A percentile compares a stretch with the other conserved stretches of the same genome.
Evolutionary conservation across 257 asterid genomes (phyloP).

Genomic region (Primulina tabacum): DNA sequence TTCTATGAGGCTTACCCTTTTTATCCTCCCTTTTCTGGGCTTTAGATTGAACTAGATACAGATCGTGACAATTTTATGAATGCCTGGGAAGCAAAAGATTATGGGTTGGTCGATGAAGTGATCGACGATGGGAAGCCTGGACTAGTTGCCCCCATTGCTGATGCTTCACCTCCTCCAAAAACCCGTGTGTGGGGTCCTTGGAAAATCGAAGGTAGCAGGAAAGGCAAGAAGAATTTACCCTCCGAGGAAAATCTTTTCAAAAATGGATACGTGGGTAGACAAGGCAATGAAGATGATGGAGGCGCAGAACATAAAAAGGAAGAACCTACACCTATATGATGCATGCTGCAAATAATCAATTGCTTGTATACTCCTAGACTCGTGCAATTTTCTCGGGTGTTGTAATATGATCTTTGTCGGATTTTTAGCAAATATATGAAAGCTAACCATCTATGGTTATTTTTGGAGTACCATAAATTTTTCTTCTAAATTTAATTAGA

Average conservation of each 20-base stretch:
- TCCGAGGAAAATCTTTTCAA: constrained; percentile 56
- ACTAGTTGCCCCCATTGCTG: constrained; percentile 76
- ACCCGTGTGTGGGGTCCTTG: constrained; percentile 64
- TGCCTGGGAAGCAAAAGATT: constrained; percentile 94
- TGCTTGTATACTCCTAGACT: not conserved
- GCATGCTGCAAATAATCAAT: not conserved
- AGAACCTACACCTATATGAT: constrained; percentile 42
- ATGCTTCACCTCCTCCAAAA: constrained; percentile 66
- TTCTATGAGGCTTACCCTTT: not conserved
- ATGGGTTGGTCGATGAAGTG: constrained; percentile 82
- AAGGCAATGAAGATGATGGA: constrained; percentile 34
- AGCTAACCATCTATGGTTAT: too few species aligned
- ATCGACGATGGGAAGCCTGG: constrained; percentile 96
- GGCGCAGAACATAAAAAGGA: constrained; percentile 48
- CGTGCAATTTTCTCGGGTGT: too few species aligned
- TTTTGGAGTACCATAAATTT: too few species aligned
- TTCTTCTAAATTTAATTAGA: too few species aligned
- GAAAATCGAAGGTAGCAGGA: constrained; percentile 60
- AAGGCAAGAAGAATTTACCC: constrained; percentile 62
- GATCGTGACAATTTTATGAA: constrained; percentile 83
- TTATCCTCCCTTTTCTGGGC: not conserved
- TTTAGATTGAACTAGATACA: constrained; percentile 67
- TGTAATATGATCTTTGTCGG: too few species aligned
- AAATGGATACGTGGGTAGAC: constrained; percentile 35
- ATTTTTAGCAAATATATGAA: too few species aligned